phyloP scores from a whole-genome alignment of 1,284 basidiomycete genomes.

The Apiotrichum sp. region DNA sequence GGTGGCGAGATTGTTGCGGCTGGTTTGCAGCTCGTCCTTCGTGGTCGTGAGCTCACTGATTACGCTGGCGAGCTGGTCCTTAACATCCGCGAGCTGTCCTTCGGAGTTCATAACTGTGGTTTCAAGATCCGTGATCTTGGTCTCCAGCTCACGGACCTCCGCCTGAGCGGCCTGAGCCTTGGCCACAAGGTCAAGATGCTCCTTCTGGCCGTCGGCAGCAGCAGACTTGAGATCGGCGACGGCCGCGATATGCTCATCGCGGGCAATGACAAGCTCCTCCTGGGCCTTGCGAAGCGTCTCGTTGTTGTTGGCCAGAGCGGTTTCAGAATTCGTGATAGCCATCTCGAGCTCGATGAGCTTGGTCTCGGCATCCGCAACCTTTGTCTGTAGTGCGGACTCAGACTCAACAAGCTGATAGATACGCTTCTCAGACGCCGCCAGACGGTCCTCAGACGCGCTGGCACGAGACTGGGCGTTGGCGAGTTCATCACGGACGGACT shows the following conservation, averaged over 20 bases:
- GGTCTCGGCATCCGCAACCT: background rate
- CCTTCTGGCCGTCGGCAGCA: background rate
- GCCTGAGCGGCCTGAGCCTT: background rate
- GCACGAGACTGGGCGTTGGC: background rate
- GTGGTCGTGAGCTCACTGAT: background rate
- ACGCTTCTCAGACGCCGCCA: background rate
- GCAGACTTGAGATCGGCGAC: conserved; percentile 1
- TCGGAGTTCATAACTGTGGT: background rate
- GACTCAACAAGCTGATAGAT: background rate
- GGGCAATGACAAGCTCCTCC: background rate
- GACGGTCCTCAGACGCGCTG: too few species aligned
- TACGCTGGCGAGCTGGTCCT: background rate
- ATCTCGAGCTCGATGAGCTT: background rate
- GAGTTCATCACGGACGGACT: background rate
- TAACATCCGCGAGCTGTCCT: background rate
- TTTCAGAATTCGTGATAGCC: background rate
- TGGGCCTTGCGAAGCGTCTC: background rate
- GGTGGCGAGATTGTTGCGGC: background rate
- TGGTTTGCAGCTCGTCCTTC: background rate
- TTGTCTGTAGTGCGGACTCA: background rate
- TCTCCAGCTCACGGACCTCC: conserved; percentile 73
- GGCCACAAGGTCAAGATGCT: background rate
- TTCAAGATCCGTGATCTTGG: conserved; percentile 56
- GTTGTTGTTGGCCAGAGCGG: background rate
- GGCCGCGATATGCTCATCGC: background rate